These are phyloP conservation scores for Syncephalastrum monosporum DNA, from an alignment of 371 early-diverging fungal species.

Conservation along the genomic window DNA sequence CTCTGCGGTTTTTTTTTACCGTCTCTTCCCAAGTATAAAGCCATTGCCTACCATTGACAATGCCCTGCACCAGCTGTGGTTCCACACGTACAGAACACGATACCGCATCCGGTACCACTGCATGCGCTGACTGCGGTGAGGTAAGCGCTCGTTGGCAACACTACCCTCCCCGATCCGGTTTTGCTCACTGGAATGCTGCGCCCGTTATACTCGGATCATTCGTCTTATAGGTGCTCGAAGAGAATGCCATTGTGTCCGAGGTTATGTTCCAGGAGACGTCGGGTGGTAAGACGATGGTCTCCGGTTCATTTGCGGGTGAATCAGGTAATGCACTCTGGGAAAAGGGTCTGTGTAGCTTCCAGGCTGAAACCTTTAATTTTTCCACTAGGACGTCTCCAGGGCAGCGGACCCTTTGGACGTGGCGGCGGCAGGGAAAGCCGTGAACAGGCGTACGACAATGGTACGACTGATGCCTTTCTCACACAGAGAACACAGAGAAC, in stretches of 20 bases:
- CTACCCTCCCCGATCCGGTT: too few relatives aligned
- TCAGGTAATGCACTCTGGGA: constrained; percentile 26
- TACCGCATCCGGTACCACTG: constrained; percentile 55
- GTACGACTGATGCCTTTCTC: constrained; percentile 15
- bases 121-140: constrained; percentile 66
- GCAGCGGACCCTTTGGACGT: constrained; percentile 56
- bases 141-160: constrained; percentile 31
- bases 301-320: constrained; percentile 72
- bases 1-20: too few relatives aligned
- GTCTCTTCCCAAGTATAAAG: too few relatives aligned
- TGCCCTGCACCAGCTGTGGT: constrained; percentile 48
- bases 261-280: constrained; percentile 90
- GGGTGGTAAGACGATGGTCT: constrained; percentile 82
- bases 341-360: neutral
- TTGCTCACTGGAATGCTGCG: too few relatives aligned
- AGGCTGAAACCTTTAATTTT: neutral
- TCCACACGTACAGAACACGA: constrained; percentile 40
- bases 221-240: constrained; percentile 84
- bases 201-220: neutral
- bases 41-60: constrained; percentile 7
- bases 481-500: neutral
- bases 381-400: constrained; percentile 50
- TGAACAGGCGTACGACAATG: constrained; percentile 70
- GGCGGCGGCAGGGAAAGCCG: constrained; percentile 60
- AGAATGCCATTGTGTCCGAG: constrained; percentile 94